phyloP scores from a whole-genome alignment of 345 rosid species.

The Xanthoceras sorbifolium region DNA sequence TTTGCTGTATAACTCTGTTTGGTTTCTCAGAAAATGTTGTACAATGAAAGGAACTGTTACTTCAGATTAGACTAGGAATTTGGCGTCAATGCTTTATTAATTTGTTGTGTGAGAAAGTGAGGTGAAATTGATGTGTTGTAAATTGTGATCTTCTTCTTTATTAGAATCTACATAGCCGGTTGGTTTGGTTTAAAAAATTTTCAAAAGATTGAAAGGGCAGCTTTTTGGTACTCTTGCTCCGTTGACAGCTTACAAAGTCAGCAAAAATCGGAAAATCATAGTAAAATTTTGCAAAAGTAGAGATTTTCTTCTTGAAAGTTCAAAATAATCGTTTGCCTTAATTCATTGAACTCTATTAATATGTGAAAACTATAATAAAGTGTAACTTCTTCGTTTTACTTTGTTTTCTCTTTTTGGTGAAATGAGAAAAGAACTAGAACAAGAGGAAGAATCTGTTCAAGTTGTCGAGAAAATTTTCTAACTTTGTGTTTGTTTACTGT shows the following conservation, averaged over 20 bases:
- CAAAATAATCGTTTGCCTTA: not conserved
- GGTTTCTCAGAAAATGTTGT: not conserved
- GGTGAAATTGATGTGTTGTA: not conserved
- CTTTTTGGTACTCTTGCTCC: too few relatives aligned
- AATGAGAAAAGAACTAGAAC: not conserved
- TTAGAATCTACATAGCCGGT: not conserved
- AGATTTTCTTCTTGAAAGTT: not conserved
- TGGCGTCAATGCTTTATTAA: not conserved
- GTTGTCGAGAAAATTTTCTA: not conserved
- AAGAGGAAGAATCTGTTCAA: not conserved
- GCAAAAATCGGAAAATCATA: not conserved
- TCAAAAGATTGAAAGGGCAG: too few relatives aligned
- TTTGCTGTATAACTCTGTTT: not conserved
- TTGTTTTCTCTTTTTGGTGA: not conserved
- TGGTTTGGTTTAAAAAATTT: too few relatives aligned
- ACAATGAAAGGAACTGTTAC: not conserved
- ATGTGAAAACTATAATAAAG: not conserved
- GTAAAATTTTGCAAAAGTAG: not conserved
- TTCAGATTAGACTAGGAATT: not conserved
- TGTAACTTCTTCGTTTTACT: not conserved
- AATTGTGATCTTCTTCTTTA: not conserved
- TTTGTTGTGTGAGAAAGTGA: not conserved
- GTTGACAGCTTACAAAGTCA: not conserved
- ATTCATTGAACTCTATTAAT: not conserved
- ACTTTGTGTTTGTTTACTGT: constrained; percentile 19